Percentiles rank a stretch among this genome's conserved stretches.
Conservation (phyloP, 1,284 basidiomycete genomes). For the Abortiporus biennis region DNA sequence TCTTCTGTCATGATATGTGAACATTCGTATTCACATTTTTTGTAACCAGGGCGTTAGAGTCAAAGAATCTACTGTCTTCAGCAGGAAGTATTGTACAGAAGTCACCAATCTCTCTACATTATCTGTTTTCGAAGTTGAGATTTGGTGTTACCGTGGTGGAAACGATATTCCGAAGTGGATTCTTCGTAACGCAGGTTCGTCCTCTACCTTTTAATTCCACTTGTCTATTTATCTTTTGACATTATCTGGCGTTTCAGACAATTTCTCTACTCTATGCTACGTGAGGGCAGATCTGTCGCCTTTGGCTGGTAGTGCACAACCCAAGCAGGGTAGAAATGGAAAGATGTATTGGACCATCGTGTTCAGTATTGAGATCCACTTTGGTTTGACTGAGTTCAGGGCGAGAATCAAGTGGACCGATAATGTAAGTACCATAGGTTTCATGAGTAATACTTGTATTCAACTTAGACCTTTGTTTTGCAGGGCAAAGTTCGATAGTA, state of each 20-base stretch:
- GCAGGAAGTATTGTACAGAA: conserved; percentile 74
- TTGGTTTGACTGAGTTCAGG: conserved; percentile 73
- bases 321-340: conserved; percentile 56
- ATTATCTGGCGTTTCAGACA: conserved; percentile 31
- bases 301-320: conserved; percentile 57
- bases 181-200: conserved; percentile 48
- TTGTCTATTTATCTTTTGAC: neutral
- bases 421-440: conserved; percentile 39
- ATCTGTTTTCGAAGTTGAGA: conserved; percentile 73
- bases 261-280: conserved; percentile 70
- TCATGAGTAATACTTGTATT: conserved; percentile 5
- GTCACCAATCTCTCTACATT: conserved; percentile 67
- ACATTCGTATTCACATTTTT: conserved; percentile 2
- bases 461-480: conserved; percentile 3
- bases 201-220: conserved; percentile 5
- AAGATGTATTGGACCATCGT: conserved; percentile 76
- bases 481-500: conserved; percentile 63
- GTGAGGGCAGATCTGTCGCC: conserved; percentile 71
- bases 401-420: conserved; percentile 78
- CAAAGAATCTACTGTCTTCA: conserved; percentile 74
- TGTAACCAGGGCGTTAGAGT: conserved; percentile 53
- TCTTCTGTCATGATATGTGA: conserved; percentile 7
- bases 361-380: conserved; percentile 76
- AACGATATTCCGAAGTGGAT: conserved; percentile 69
- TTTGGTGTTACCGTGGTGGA: conserved; percentile 74